phyloP scores from a whole-genome alignment of 148 eudicot species.

The Vaccinium darrowii region DNA sequence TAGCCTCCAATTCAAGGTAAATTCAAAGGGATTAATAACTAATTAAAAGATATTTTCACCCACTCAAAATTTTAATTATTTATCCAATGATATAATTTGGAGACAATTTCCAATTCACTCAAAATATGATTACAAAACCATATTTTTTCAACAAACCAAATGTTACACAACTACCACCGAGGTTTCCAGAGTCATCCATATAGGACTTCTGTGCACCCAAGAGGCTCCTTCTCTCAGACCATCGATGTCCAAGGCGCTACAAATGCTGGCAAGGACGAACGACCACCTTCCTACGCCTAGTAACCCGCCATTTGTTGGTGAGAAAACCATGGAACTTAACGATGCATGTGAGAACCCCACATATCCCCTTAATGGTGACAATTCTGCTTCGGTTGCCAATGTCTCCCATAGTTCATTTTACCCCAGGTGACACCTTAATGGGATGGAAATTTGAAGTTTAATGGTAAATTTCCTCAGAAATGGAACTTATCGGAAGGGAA shows the following conservation, averaged over 20 bases:
- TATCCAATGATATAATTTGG: too few relatives aligned
- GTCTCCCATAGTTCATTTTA: conserved; percentile 31
- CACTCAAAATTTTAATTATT: too few relatives aligned
- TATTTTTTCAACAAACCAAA: conserved; percentile 20
- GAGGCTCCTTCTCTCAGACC: conserved; percentile 55
- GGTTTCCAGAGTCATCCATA: conserved; percentile 41
- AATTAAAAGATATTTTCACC: too few relatives aligned
- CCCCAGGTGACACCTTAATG: conserved; percentile 25
- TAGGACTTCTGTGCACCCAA: conserved; percentile 60
- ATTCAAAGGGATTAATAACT: too few relatives aligned
- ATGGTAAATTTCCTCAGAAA: background rate
- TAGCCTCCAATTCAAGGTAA: too few relatives aligned
- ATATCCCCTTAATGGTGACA: conserved; percentile 18
- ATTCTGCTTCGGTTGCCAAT: conserved; percentile 33
- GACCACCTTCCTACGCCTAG: conserved; percentile 48
- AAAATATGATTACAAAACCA: too few relatives aligned
- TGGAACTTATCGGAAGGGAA: background rate
- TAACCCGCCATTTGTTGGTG: conserved; percentile 53
- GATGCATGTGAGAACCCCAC: conserved; percentile 25
- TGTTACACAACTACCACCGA: conserved; percentile 33
- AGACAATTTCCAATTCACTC: too few relatives aligned
- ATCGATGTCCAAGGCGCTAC: conserved; percentile 47
- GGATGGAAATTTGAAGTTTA: background rate
- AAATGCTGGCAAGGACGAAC: conserved; percentile 50
- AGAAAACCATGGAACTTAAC: conserved; percentile 49